A percentile compares a stretch with the other conserved stretches of the same genome.
Conservation (phyloP, 345 rosid species). For the Hevea brasiliensis region DNA sequence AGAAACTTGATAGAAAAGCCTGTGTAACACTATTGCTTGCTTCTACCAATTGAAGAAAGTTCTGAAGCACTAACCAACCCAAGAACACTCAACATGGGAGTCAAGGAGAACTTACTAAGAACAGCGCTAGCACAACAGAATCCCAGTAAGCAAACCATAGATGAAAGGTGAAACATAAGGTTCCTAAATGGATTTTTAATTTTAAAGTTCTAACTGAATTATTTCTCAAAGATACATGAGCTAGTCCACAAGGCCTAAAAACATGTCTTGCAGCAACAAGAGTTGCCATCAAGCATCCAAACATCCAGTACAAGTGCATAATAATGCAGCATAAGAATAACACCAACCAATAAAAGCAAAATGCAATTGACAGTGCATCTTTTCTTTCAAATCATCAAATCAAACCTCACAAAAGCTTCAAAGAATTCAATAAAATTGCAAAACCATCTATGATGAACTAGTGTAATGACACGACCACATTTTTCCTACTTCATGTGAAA, state of each 20-base stretch:
- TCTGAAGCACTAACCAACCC: no score
- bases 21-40: no score
- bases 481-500: not conserved
- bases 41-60: no score
- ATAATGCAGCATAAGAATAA: not conserved
- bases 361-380: not conserved
- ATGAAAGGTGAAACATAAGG: not conserved
- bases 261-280: not conserved
- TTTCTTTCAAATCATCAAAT: not conserved
- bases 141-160: not conserved
- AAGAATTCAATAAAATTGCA: not conserved
- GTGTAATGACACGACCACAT: not conserved
- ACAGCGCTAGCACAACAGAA: not conserved
- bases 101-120: not conserved
- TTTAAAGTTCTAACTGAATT: not conserved
- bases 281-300: not conserved
- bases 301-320: constrained; percentile 1
- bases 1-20: no score
- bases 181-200: not conserved
- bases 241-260: not conserved
- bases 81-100: no score
- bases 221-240: not conserved
- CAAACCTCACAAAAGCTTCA: not conserved
- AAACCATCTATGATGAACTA: not conserved
- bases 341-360: not conserved